These are phyloP conservation scores for Cladobotryum protrusum DNA, from an alignment of 2,329 filamentous ascomycete species.

Conservation along the genomic window DNA sequence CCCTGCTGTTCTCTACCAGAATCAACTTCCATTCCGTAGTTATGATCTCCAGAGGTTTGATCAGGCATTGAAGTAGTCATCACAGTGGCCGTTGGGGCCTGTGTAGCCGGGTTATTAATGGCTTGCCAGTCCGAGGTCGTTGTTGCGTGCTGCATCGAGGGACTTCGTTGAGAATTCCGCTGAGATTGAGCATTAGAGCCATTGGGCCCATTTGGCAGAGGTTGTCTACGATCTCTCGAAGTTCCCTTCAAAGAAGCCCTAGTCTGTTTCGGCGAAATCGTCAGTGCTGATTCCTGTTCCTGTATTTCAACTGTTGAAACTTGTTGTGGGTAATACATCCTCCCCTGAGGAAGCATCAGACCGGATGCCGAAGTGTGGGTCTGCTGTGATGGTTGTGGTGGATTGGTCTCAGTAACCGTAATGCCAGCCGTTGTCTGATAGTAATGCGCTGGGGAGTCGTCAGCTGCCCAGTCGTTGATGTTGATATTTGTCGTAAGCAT, in stretches of 20 bases:
- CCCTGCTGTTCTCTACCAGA: background rate
- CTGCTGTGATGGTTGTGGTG: conserved; percentile 15
- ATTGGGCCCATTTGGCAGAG: background rate
- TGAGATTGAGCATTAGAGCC: background rate
- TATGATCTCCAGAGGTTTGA: conserved; percentile 4
- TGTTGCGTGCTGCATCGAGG: background rate
- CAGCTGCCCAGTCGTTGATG: conserved; percentile 15
- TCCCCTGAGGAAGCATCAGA: conserved; percentile 16
- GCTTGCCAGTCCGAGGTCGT: conserved; percentile 5
- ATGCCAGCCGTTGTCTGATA: conserved; percentile 23
- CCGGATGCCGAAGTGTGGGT: conserved; percentile 3
- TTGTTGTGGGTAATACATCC: conserved; percentile 15
- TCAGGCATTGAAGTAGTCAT: conserved; percentile 3
- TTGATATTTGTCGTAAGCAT: conserved; percentile 20
- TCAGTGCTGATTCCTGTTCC: background rate
- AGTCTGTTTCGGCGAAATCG: background rate
- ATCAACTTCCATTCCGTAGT: background rate
- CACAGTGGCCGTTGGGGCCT: background rate
- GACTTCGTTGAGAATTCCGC: background rate
- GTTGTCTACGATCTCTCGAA: background rate
- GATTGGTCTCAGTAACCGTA: conserved; percentile 20
- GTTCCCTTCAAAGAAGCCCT: background rate
- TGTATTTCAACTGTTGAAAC: conserved; percentile 1
- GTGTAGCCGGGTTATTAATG: conserved; percentile 1
- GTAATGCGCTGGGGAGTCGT: conserved; percentile 18